Base-by-base conservation (phyloP, 768 basidiomycete species). In the Candolleomyces aberdarensis region DNA sequence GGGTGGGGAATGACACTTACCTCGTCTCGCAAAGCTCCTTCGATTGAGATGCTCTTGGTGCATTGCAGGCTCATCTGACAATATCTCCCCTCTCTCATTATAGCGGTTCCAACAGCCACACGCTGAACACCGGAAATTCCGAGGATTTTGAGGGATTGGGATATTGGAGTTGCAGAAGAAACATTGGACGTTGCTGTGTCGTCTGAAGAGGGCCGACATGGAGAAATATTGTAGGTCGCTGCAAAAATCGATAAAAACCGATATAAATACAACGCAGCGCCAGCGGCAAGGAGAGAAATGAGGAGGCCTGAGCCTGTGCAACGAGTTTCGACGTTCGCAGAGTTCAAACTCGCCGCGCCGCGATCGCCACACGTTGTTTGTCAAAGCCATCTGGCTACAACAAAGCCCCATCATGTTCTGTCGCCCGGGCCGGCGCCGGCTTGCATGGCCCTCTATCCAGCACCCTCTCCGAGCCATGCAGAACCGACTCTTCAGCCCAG, bases 1-100 rank as follows among this genome's bases (percentile, higher is more conserved):
- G 20, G 32, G 22, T 41, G 32, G 46, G 10, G 5, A 10, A 26
- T 20, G 39, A 64, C 81, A 47, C 64, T 3, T 36, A 89, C 92
- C 91, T 71, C 91, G 81, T 69, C 81, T 86, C 0, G 86, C 80
- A 70, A 94, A 95, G 3, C 89, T 88, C 19, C 67, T 71, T 2
- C 76, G 69, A 69, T 94, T 96, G 63, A 96, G 66, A 1, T 79
- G 72, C 68, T 93, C 85, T 64, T 92, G 85, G 68, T 92, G 86
- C 92, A 94, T 94, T 1, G 93, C 92, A 17, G 93, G 91, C 58
- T 94, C 89, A 67, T 94, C 89, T 1, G 92, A 92, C 41, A 88
- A 66, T 64, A 96, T 92, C 64, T 93, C 85, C 41, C 93, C 94
- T 13, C 77, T 70, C 55, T 83, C 72, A 65, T 89, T 85, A 69